phyloP scores from a whole-genome alignment of 441 rosid species.

The Adansonia gregorii region DNA sequence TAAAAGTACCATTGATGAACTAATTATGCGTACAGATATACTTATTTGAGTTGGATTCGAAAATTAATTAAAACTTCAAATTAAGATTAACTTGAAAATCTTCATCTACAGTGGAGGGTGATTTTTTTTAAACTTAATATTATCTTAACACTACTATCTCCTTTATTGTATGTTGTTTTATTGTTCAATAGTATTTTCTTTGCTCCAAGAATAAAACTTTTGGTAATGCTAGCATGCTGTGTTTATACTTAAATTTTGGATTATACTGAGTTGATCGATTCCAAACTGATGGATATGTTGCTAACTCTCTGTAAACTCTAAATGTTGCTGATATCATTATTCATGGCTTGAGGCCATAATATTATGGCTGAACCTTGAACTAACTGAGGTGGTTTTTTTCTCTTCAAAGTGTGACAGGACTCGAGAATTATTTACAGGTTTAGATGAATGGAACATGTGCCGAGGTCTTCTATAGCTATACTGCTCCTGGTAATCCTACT shows the following conservation, averaged over 20 bases:
- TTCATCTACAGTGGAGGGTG: too few relatives aligned
- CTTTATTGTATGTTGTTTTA: neutral
- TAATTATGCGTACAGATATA: too few relatives aligned
- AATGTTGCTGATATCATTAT: neutral
- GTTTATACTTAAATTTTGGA: neutral
- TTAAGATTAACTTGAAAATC: too few relatives aligned
- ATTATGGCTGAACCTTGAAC: neutral
- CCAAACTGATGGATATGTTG: neutral
- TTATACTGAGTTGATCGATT: neutral
- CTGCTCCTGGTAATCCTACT: neutral
- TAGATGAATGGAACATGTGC: neutral
- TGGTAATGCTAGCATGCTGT: neutral
- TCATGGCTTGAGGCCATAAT: neutral
- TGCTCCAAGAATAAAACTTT: neutral
- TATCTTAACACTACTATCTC: neutral
- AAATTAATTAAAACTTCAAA: too few relatives aligned
- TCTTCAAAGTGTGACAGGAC: neutral
- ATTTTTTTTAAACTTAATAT: too few relatives aligned
- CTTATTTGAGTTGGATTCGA: too few relatives aligned
- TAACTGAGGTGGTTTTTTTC: neutral
- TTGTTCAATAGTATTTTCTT: neutral
- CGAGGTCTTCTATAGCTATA: neutral
- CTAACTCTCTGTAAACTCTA: neutral
- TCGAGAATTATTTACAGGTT: neutral
- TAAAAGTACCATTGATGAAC: too few relatives aligned